Conservation (phyloP, 2,329 filamentous ascomycete genomes). For the Calonectria fujianensis region DNA sequence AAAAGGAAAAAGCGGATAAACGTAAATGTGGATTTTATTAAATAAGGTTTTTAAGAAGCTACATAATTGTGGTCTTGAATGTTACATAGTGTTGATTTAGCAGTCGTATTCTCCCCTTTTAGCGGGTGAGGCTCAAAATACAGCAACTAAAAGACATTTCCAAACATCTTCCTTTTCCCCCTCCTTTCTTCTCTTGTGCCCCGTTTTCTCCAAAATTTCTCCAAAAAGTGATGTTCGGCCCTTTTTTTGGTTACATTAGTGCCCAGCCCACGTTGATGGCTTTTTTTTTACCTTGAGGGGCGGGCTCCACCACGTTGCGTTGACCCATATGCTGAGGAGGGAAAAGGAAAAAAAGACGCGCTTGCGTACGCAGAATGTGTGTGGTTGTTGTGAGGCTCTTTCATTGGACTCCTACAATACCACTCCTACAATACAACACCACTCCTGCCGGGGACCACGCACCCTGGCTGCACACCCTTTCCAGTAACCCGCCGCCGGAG, state of each 20-base stretch:
- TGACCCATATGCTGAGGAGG: neutral
- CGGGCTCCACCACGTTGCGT: neutral
- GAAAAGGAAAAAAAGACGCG: neutral
- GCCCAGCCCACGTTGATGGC: conserved; percentile 10
- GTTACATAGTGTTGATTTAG: conserved; percentile 20
- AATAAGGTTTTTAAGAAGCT: conserved; percentile 21
- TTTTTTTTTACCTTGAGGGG: neutral
- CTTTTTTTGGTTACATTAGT: neutral
- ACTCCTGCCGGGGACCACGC: no score
- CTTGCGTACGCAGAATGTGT: neutral
- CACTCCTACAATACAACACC: neutral
- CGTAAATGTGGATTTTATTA: conserved; percentile 21
- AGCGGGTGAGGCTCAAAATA: conserved; percentile 6
- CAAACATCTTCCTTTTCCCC: neutral
- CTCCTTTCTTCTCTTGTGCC: no score
- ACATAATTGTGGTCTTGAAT: conserved; percentile 24
- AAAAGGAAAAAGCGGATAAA: conserved; percentile 10
- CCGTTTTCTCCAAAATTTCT: conserved; percentile 15
- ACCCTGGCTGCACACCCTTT: neutral
- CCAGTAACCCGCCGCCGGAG: neutral
- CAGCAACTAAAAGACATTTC: conserved; percentile 12
- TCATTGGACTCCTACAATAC: neutral
- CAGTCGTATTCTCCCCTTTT: no score
- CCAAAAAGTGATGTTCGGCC: neutral
- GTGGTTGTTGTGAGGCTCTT: conserved; percentile 2